Percentiles rank a stretch among this genome's conserved stretches.
phyloP scores from a whole-genome alignment of 108 stramenopile genomes.

The Nitzschia inconspicua region DNA sequence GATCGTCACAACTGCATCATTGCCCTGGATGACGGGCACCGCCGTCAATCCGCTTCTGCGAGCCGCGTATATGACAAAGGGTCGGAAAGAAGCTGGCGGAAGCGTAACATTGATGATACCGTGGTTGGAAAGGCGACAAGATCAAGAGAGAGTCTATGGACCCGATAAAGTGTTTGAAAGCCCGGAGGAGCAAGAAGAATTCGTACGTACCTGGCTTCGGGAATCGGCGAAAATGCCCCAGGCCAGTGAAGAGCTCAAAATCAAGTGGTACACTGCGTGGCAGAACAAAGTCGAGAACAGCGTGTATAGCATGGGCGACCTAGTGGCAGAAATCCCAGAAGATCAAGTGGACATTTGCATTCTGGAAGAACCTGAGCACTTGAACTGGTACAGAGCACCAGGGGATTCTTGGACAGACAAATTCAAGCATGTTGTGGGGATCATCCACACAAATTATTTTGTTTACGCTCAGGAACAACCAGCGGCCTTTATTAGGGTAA shows the following conservation, averaged over 20 bases:
- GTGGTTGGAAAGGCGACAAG: conserved; percentile 72
- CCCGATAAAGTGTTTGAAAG: conserved; percentile 45
- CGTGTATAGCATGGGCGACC: conserved; percentile 69
- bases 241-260: conserved; percentile 34
- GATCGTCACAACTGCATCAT: conserved; percentile 85
- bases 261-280: conserved; percentile 53
- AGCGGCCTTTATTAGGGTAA: conserved; percentile 67
- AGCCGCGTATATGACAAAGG: conserved; percentile 73
- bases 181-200: conserved; percentile 66
- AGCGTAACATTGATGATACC: conserved; percentile 81
- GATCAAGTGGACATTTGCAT: conserved; percentile 83
- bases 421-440: conserved; percentile 90
- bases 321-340: conserved; percentile 63
- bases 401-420: conserved; percentile 75
- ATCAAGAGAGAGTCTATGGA: conserved; percentile 65
- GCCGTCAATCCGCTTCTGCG: conserved; percentile 89
- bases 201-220: conserved; percentile 63
- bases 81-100: conserved; percentile 57
- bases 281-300: conserved; percentile 51
- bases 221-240: conserved; percentile 38
- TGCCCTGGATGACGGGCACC: conserved; percentile 94
- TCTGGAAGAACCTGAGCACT: conserved; percentile 93
- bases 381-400: conserved; percentile 73
- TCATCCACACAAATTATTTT: conserved; percentile 92
- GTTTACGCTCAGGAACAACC: conserved; percentile 83